Evolutionary conservation across 441 rosid species (phyloP), one percentile per base, ranked within the genome.

Genomic region (Pelargonium myrrhifolium): DNA sequence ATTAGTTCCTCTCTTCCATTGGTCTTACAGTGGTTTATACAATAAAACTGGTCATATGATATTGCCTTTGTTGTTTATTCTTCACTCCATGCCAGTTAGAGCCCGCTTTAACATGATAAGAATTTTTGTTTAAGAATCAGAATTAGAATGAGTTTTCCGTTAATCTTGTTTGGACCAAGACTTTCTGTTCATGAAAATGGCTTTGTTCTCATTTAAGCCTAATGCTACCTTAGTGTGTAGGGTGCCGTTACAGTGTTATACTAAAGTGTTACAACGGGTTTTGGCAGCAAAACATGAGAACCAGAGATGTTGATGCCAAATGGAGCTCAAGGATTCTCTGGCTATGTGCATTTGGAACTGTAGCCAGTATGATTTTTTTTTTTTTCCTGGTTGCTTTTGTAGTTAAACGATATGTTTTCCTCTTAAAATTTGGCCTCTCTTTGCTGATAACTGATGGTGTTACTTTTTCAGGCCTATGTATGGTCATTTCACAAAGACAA

Each of bases 301-400:
- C 92, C 73, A 89, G 97, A 72, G 80, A 84, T n/a, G 81, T 93
- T 53, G 79, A 79, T 18, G 98, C 89, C 78, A 90, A 85, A 75
- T 93, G 94, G 97, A 87, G 96, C 51, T 85, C 81, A 90, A 85
- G 94, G 83, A 66, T 90, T 77, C 90, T 93, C 43, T 93, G 96
- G 98, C 72, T 71, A 4, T 90, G 95, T 71, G 96, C 92, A 17
- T 56, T 90, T 62, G 97, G 98, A 77, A 93, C 90, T 81, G 98
- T 89, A 45, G 64, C 85, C 8, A 68, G 98, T 90, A 77, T 71
- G 1, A 18, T 24, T 42, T 47, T 67, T 20, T n/a, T 59, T 35
- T 15, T 14, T 59, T 42, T 43, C 53, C 58, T 64, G 35, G 55
- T 56, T 62, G 47, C 37, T 51, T 60, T 9, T 8, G 6, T 3